Evolutionary conservation across 805 yeast genomes (phyloP).

Genomic region (Metschnikowia similis): DNA sequence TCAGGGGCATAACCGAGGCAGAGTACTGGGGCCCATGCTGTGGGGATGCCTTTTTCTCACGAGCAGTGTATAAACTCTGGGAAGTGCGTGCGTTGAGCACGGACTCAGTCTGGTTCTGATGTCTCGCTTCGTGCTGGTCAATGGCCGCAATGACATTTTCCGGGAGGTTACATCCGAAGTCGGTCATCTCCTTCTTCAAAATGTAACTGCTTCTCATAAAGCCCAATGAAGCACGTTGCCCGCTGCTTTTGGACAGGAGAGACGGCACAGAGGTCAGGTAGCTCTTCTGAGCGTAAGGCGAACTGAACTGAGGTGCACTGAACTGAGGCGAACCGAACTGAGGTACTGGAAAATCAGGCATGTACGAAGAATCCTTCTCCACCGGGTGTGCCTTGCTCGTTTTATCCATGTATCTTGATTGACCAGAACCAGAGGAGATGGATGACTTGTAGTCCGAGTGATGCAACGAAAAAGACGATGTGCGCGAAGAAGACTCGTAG

Average conservation of each 20-base stretch:
- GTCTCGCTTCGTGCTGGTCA: constrained; percentile 1
- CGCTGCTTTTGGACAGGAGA: constrained; percentile 7
- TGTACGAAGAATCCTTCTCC: constrained; percentile 9
- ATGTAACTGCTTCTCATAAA: constrained; percentile 42
- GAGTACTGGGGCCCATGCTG: not conserved
- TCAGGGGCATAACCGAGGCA: not conserved
- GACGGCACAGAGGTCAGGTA: constrained; percentile 16
- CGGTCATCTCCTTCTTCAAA: constrained; percentile 38
- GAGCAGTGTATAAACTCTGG: constrained; percentile 1
- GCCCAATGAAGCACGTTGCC: constrained; percentile 35
- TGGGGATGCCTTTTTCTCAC: not conserved
- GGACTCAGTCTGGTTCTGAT: not conserved
- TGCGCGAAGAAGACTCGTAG: constrained; percentile 25
- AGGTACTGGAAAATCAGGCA: not conserved
- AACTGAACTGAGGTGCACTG: not conserved
- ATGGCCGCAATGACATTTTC: constrained; percentile 23
- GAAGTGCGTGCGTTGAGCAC: constrained; percentile 1
- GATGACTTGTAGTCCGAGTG: constrained; percentile 35
- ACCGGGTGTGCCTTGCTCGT: constrained; percentile 9
- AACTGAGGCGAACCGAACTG: constrained; percentile 5
- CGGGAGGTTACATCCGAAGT: constrained; percentile 27
- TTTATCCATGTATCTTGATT: constrained; percentile 8
- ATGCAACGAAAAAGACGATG: constrained; percentile 37
- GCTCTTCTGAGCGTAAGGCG: constrained; percentile 9
- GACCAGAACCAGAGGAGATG: constrained; percentile 29